Evolutionary conservation across 2,329 filamentous ascomycete species (phyloP).

Genomic region (Hymenoscyphus scutula): DNA sequence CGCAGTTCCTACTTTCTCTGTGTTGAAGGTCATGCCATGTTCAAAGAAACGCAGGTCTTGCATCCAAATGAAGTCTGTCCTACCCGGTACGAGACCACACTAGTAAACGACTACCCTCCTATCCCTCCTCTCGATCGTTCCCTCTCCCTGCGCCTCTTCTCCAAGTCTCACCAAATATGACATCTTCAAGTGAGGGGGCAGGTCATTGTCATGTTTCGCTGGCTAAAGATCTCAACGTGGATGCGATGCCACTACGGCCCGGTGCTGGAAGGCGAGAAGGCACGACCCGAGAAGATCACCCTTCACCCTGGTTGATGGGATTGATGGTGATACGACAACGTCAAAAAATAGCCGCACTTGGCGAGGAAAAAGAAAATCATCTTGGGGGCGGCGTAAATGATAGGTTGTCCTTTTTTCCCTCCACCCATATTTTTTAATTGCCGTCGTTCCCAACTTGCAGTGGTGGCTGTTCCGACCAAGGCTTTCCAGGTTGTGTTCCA

Average conservation of each 20-base stretch:
- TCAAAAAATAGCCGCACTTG: conserved; percentile 24
- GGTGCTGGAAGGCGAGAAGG: conserved; percentile 20
- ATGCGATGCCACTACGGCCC: conserved; percentile 22
- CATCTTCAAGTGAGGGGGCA: conserved; percentile 13
- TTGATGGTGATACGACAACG: conserved; percentile 13
- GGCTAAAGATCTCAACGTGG: conserved; percentile 22
- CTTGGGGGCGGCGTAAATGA: not conserved
- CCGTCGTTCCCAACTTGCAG: not conserved
- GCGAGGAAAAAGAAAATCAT: conserved; percentile 15
- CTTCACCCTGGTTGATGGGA: conserved; percentile 27
- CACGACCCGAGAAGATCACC: conserved; percentile 31
- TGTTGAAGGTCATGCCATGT: not conserved
- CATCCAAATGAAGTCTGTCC: too few species aligned
- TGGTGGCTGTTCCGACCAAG: not conserved
- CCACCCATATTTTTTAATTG: not conserved
- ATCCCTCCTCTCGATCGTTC: too few species aligned
- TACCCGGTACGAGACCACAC: too few species aligned
- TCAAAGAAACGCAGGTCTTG: not conserved
- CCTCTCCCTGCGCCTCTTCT: too few species aligned
- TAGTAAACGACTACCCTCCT: too few species aligned
- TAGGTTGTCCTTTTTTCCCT: not conserved
- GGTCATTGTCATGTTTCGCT: conserved; percentile 8
- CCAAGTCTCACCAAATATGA: not conserved
- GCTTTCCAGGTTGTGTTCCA: not conserved
- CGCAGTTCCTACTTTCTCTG: conserved; percentile 14